Evolutionary conservation across 148 eudicot species (phyloP), one percentile per base, ranked within the genome.

Genomic region (Rheum nobile): DNA sequence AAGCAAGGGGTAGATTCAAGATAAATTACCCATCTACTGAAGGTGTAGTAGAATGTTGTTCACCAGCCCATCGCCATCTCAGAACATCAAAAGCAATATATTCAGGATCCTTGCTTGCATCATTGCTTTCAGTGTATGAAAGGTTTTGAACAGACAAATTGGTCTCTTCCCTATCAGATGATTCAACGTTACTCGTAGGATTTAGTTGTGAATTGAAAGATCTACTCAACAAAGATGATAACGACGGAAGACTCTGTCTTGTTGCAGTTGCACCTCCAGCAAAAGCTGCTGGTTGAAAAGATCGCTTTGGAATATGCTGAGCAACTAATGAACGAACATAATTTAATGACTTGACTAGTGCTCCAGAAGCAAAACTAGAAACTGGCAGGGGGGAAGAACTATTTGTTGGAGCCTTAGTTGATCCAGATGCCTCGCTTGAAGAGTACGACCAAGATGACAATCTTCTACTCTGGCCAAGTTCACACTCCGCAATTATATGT

Each of bases 291-390:
- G 98, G 89, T 79, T 95, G 97, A 72, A 91, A 88, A 44, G 93
- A 90, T 72, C 89, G 87, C 72, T 77, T 91, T 74, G 98, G 98
- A 63, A 92, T 80, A 83, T 90, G 84, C 81, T 88, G 97, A 48
- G 88, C 89, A 76, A 95, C 96, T 78, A 95, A 81, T 76, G 98
- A 95, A 75, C 97, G 98, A 50, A 95, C 91, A 83, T 95, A 95
- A 78, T 91, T 86, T 80, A 95, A 81, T 70, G 98, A 95, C 78
- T 95, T 91, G 76, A 85, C 89, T 78, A 95, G 93, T 71, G 96
- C 83, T 41, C 74, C 76, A 44, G 93, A 95, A 75, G 91, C 93
- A 88, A 88, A 91, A 83, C 86, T 95, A 75, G 98, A 90, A 61
- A 95, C 96, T 74, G 98, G 96, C 83, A 95, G 75, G 74, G 97